Conservation (phyloP, 441 rosid species). For the Kokia cookei region DNA sequence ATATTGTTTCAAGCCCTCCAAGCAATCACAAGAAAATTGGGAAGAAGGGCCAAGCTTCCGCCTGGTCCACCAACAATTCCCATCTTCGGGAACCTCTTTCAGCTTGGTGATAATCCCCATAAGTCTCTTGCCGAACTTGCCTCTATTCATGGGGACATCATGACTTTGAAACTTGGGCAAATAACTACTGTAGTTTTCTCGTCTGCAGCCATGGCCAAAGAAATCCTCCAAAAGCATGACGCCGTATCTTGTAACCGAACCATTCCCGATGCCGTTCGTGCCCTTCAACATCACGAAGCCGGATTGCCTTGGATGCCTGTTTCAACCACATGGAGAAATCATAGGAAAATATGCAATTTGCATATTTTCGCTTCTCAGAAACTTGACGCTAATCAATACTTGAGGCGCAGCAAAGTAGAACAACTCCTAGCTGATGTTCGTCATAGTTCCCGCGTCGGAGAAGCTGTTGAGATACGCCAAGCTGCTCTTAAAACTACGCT, state of each 20-base stretch:
- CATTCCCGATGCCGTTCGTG: not conserved
- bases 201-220: slow-evolving; percentile 15
- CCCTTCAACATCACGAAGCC: slow-evolving; percentile 1
- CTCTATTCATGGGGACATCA: slow-evolving; percentile 17
- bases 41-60: slow-evolving; percentile 9
- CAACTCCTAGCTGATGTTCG: slow-evolving; percentile 6
- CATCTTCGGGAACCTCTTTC: slow-evolving; percentile 18
- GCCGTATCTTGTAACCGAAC: not conserved
- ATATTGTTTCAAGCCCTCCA: not conserved
- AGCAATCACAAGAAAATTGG: not conserved
- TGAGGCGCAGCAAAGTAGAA: slow-evolving; percentile 4
- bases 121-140: slow-evolving; percentile 17
- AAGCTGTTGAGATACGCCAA: not conserved
- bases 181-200: slow-evolving; percentile 12
- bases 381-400: slow-evolving; percentile 4
- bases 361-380: slow-evolving; percentile 10
- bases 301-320: slow-evolving; percentile 5
- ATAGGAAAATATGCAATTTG: slow-evolving; percentile 4
- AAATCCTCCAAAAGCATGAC: slow-evolving; percentile 27
- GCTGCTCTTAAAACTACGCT: slow-evolving; percentile 7
- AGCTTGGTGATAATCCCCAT: slow-evolving; percentile 18
- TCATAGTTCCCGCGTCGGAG: not conserved
- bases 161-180: slow-evolving; percentile 19
- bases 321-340: slow-evolving; percentile 16
- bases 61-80: slow-evolving; percentile 21